A percentile compares a stretch with the other conserved stretches of the same genome.
Conservation (phyloP, 1,284 basidiomycete genomes). For the Ganoderma lucidum region DNA sequence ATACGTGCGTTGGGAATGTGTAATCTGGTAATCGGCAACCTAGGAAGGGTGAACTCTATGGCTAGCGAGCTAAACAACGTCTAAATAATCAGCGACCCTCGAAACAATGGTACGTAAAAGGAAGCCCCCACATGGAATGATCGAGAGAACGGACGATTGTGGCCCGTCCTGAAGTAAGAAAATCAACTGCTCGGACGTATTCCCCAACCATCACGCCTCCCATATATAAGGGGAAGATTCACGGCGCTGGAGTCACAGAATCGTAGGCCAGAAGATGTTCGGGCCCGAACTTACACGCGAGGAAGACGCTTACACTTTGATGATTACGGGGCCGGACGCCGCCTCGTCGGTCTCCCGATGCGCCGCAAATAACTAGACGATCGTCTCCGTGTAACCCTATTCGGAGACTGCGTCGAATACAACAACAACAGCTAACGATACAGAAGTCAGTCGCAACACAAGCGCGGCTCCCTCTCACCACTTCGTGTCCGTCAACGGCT, state of each 20-base stretch:
- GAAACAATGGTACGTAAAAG: too few relatives aligned
- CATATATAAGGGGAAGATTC: not conserved
- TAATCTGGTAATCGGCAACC: too few relatives aligned
- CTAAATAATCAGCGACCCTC: too few relatives aligned
- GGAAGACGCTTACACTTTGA: not conserved
- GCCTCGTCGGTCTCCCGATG: not conserved
- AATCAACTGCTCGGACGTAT: too few relatives aligned
- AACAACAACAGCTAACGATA: not conserved
- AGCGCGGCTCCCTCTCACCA: constrained; percentile 25
- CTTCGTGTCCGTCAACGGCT: constrained; percentile 30
- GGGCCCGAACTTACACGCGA: not conserved
- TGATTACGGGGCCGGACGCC: not conserved
- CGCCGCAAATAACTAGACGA: not conserved
- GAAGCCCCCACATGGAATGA: too few relatives aligned
- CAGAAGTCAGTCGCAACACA: not conserved
- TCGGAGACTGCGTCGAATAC: not conserved
- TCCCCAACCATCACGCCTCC: not conserved
- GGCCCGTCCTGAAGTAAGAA: too few relatives aligned
- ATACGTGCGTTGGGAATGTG: too few relatives aligned
- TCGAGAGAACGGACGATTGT: too few relatives aligned
- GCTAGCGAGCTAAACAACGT: too few relatives aligned
- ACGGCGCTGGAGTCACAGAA: not conserved
- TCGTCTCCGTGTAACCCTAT: not conserved
- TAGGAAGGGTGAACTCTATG: too few relatives aligned
- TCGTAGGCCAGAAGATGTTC: not conserved